Conservation (phyloP, 768 basidiomycete species). For the Plicaturopsis crispa region DNA sequence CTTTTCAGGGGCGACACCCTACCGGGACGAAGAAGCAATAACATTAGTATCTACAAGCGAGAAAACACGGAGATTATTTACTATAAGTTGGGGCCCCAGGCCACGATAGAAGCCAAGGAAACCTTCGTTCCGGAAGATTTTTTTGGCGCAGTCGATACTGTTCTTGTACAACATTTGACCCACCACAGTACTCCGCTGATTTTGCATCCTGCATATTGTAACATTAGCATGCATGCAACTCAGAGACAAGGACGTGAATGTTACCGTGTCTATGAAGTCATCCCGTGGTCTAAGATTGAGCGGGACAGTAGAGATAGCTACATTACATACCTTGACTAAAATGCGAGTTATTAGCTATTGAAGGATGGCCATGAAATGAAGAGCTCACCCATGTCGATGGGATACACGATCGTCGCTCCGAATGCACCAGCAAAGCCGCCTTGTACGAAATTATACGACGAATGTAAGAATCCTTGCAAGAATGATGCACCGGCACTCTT, state of each 20-base stretch:
- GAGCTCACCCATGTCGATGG: slow-evolving; percentile 82
- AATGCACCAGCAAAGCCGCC: slow-evolving; percentile 90
- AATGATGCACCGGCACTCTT: slow-evolving; percentile 30
- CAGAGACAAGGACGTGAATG: too few species aligned
- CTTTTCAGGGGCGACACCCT: slow-evolving; percentile 96
- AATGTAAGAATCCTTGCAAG: slow-evolving; percentile 53
- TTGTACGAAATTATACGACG: slow-evolving; percentile 79
- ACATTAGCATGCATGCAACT: slow-evolving; percentile 2
- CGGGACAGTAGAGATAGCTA: too few species aligned
- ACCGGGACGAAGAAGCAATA: slow-evolving; percentile 6
- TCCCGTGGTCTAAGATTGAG: slow-evolving; percentile 1
- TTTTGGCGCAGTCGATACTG: slow-evolving; percentile 87
- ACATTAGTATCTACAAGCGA: neutral
- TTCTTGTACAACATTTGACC: slow-evolving; percentile 97
- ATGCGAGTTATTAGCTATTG: slow-evolving; percentile 8
- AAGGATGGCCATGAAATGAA: neutral
- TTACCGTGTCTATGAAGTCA: slow-evolving; percentile 50
- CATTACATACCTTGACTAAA: slow-evolving; percentile 72
- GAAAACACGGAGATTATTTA: slow-evolving; percentile 22
- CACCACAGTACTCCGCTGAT: slow-evolving; percentile 93
- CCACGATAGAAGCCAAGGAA: slow-evolving; percentile 95
- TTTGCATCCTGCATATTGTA: slow-evolving; percentile 69
- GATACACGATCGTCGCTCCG: slow-evolving; percentile 97
- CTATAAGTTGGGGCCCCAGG: slow-evolving; percentile 89
- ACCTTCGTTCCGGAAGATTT: slow-evolving; percentile 94